These are phyloP conservation scores for Starmera quercuum DNA, from an alignment of 805 yeast genomes.

Conservation along the genomic window DNA sequence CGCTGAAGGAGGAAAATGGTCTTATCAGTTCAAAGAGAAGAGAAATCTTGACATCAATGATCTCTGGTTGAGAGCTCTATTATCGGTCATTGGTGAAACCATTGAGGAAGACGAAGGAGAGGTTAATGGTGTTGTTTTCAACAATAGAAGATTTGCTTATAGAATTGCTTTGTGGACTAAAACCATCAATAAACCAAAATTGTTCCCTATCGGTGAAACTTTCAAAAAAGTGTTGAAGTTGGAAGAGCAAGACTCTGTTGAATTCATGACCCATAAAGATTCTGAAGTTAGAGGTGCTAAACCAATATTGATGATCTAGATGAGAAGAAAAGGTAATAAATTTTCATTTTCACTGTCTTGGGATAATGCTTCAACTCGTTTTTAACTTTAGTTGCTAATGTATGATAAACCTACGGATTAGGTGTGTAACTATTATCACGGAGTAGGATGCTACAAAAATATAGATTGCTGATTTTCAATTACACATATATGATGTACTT, in stretches of 20 bases:
- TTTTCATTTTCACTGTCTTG: no score
- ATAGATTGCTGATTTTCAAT: no score
- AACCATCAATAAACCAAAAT: slow-evolving; percentile 55
- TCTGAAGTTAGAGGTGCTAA: slow-evolving; percentile 19
- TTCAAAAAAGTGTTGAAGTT: slow-evolving; percentile 81
- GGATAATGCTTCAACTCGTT: no score
- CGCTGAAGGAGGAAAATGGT: slow-evolving; percentile 92
- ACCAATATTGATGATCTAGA: slow-evolving; percentile 20
- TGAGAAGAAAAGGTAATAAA: no score
- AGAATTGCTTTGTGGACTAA: slow-evolving; percentile 93
- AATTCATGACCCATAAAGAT: slow-evolving; percentile 57
- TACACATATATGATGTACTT: no score
- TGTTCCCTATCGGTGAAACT: slow-evolving; percentile 73
- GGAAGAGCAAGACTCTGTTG: slow-evolving; percentile 66
- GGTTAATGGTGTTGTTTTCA: slow-evolving; percentile 91
- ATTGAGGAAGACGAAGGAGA: slow-evolving; percentile 72
- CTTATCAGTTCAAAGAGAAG: slow-evolving; percentile 63
- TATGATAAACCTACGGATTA: no score
- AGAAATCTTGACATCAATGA: slow-evolving; percentile 64
- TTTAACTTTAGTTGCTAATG: no score
- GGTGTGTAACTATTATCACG: no score
- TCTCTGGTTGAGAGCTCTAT: slow-evolving; percentile 83
- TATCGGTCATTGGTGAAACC: slow-evolving; percentile 92
- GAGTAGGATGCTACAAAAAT: no score
- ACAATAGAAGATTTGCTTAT: slow-evolving; percentile 73